Evolutionary conservation across 805 yeast species (phyloP), one percentile per base, ranked within the genome.

Genomic region (Candida sithepensis): DNA sequence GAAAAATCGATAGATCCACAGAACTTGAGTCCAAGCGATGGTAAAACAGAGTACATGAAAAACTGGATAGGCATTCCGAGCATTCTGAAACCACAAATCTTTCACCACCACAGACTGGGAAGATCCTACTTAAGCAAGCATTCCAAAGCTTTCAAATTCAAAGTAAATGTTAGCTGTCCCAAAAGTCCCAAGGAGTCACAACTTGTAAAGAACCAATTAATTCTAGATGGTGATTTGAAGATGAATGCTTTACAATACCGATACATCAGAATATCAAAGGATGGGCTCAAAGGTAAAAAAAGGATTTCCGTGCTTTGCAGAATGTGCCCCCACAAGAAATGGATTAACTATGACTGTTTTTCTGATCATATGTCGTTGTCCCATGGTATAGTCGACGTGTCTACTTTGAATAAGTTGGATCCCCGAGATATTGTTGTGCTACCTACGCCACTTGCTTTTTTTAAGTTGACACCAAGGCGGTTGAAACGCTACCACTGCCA

Each of bases 291-390:
- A 13, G 24, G 28, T 9, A 16, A 24, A 22, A 14, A 23, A 7
- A 22, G 39, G 4, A 28, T 42, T 2, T 45, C 48, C 6, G 48
- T 43, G 10, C 39, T 56, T 9, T 60, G 64, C 40, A 37, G 62
- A 24, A 42, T 59, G 50, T 60, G 64, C 22, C 49, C 53, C 2
- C 54, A 52, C 38, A 47, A 49, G 23, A 45, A 46, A 37, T 60
- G 64, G 64, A 46, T 60, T 19, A 43, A 45, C 4, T 12, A 23
- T 5, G 14, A 26, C 1, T 21, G 28, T n/a, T 54, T 52, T 16
- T 13, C 24, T 2, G 48, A 55, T 19, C 65, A 61, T 43, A 46
- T 61, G 52, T 39, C 51, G 5, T n/a, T 52, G 20, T 58, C 63
- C 1, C 65, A 61, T 42, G 65, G 65, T 3, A 45, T 61, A 4